Base-by-base conservation (phyloP, 2,329 filamentous ascomycete species). In the Teratosphaeria zuluensis region DNA sequence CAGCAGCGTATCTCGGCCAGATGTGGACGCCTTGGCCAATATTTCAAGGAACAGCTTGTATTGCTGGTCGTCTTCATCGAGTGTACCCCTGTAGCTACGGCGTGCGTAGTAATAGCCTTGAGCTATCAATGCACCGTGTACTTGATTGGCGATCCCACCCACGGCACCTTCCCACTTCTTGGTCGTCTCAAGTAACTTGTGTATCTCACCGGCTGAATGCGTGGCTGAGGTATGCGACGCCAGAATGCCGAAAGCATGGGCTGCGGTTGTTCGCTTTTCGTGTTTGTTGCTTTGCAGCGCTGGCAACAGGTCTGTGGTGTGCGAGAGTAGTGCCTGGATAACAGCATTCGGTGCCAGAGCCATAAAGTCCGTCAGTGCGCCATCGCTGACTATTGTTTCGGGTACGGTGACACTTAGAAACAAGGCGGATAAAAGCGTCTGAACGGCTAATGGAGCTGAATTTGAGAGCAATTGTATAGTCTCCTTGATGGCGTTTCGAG, bases 161-260 rank as follows among this genome's bases (percentile, higher is more conserved):
- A 86, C 76, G 24, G 84, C 83, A 12, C 75, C 77, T 56, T 81
- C 74, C 83, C 86, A 87, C 4, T 69, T 69, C 52, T 74, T 65
- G 0, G 80, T 68, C 4, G 57, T 59, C 28, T 60, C 59, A 3
- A 61, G 52, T 7, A 70, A 61, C 16, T 78, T 77, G 16, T 72
- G 67, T 6, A 82, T 73, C 8, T 74, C 66, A 12, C 85, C 66
- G 3, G 74, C 67, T 0, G 74, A 64, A 1, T 77, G 66, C 58
- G 75, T 73, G 4, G 73, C 69, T 33, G 72, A 68, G 16, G 66
- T 61, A 57, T 92, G 88, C 0, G 90, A 87, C 0, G 82, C 84
- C 4, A 96, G 74, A 12, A 96, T 87, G 0, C 91, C 92, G 65
- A 91, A 84, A 0, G 84, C 82, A 60, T 84, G 85, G 16, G 90